Evolutionary conservation across 495 filamentous ascomycete genomes (phyloP), one percentile per base, ranked within the genome.

Genomic region (Beverwykella pulmonaria): DNA sequence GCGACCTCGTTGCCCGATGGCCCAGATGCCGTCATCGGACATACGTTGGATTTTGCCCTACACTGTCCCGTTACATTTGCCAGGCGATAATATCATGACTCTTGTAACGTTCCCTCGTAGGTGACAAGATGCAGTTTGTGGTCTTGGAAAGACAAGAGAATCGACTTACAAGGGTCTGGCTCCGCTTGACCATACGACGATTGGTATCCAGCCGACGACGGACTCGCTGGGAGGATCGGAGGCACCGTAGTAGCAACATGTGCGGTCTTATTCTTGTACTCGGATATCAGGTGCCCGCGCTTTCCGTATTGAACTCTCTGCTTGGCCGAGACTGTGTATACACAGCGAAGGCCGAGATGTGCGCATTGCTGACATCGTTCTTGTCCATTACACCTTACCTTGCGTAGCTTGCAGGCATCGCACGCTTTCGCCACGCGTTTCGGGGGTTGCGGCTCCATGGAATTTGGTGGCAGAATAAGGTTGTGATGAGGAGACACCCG

Each of bases 311-410:
- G 64, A 1, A 41, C 22, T 48, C 64, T 5, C 29, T 25, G 50
- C 53, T 41, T 65, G 10, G 32, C 36, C 23, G 54, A 36, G 17
- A 50, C 32, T 5, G 63, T 53, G 41, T 71, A 71, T 14, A 71
- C 56, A 57, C 68, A 71, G 54, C 52, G 32, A 0, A 71, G 65
- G 15, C 53, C 65, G 19, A 71, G 65, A 47, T 71, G 69, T 39
- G 9, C 47, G 49, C 69, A 69, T 46, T 71, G 69, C 23, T 68
- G 64, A 48, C 69, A 71, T 23, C 59, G 41, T 29, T 71, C 59
- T 47, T 67, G 39, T 17, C 69, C 65, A 29, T 68, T 71, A 55
- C 65, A 71, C 23, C 61, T 68, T 14, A 71, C 65, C 41, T 71
- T 71, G 8, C 69, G 64, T 5, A 64, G 14, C 47, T 64, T 65